Evolutionary conservation across 768 basidiomycete genomes (phyloP).

Genomic region (Tremella fuciformis): DNA sequence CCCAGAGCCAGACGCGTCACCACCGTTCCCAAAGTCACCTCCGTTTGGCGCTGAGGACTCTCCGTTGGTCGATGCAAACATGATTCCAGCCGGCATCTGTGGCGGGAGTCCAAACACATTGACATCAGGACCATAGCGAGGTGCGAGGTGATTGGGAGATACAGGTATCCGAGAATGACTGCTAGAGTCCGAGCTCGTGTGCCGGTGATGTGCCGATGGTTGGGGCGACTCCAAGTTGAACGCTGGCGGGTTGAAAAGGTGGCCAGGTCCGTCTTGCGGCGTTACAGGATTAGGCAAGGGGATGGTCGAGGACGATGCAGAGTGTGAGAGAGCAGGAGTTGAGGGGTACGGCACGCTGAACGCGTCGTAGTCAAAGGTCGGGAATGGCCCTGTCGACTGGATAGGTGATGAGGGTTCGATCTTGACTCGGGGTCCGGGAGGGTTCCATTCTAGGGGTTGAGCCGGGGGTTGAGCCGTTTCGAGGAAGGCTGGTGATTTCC

Average conservation of each 20-base stretch:
- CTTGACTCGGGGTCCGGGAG: background rate
- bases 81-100: background rate
- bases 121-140: too few relatives aligned
- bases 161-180: too few relatives aligned
- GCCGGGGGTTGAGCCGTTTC: too few relatives aligned
- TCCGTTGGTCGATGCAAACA: conserved; percentile 1
- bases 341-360: too few relatives aligned
- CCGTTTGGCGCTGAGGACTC: background rate
- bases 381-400: background rate
- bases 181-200: too few relatives aligned
- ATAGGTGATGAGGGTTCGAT: background rate
- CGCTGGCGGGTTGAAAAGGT: too few relatives aligned
- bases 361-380: background rate
- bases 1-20: background rate
- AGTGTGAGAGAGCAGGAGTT: background rate
- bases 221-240: too few relatives aligned
- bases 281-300: background rate
- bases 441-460: background rate
- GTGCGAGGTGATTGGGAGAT: too few relatives aligned
- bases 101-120: too few relatives aligned
- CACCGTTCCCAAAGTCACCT: background rate
- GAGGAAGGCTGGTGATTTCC: too few relatives aligned
- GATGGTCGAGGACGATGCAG: background rate
- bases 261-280: too few relatives aligned
- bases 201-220: too few relatives aligned